These are phyloP conservation scores for Trichocladium uniseriatum DNA, from an alignment of 495 filamentous ascomycete species.

Conservation along the genomic window DNA sequence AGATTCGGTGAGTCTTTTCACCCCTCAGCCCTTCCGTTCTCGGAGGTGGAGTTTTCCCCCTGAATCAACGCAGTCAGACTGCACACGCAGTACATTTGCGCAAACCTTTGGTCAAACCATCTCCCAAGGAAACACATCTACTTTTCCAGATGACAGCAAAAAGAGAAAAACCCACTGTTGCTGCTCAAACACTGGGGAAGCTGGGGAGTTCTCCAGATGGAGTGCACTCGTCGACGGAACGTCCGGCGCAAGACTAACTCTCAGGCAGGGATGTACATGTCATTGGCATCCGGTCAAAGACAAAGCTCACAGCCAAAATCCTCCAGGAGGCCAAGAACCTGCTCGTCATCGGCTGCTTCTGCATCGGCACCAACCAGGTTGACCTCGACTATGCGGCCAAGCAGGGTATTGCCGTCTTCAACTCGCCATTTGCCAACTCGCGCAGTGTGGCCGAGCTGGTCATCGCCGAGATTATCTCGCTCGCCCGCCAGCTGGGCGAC, in stretches of 20 bases:
- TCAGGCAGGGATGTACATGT: slow-evolving; percentile 77
- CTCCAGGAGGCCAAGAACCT: slow-evolving; percentile 85
- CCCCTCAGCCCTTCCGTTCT: slow-evolving; percentile 11
- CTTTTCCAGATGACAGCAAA: not conserved
- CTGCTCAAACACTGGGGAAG: not conserved
- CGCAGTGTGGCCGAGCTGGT: slow-evolving; percentile 93
- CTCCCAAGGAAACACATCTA: not conserved
- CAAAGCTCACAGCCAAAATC: slow-evolving; percentile 79
- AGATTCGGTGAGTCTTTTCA: slow-evolving; percentile 64
- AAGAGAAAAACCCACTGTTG: no score
- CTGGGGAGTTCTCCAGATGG: not conserved
- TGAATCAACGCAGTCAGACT: not conserved
- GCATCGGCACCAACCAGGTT: slow-evolving; percentile 98
- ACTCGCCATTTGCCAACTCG: slow-evolving; percentile 97
- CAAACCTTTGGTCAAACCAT: no score
- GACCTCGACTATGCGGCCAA: slow-evolving; percentile 84
- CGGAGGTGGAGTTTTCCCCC: slow-evolving; percentile 13
- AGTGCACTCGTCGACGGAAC: not conserved
- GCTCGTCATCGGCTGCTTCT: slow-evolving; percentile 96
- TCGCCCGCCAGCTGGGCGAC: slow-evolving; percentile 88
- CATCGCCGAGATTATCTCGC: slow-evolving; percentile 82
- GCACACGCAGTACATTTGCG: no score
- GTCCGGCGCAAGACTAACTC: not conserved
- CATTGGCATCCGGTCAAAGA: slow-evolving; percentile 97
- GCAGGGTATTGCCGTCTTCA: slow-evolving; percentile 95